Evolutionary conservation across 2,329 filamentous ascomycete genomes (phyloP).

Genomic region (Diaporthe helianthi): DNA sequence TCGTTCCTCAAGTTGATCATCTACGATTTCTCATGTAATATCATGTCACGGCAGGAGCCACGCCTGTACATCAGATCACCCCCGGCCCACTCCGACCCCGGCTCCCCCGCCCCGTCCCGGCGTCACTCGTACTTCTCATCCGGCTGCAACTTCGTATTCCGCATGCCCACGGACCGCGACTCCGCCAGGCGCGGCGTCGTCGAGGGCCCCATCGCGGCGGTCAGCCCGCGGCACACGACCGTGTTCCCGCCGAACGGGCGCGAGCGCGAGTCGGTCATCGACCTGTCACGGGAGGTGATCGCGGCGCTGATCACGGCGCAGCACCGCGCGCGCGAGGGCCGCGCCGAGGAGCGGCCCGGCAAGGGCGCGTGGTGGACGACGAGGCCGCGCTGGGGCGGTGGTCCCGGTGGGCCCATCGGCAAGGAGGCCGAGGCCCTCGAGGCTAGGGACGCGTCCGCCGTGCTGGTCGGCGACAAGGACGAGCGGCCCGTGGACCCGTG

Average conservation of each 20-base stretch:
- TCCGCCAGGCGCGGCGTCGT: constrained; percentile 65
- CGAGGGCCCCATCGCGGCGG: constrained; percentile 67
- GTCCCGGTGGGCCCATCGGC: constrained; percentile 67
- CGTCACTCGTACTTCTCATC: constrained; percentile 65
- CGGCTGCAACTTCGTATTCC: constrained; percentile 65
- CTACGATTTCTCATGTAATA: constrained; percentile 71
- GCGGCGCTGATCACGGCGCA: constrained; percentile 69
- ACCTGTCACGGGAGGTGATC: constrained; percentile 67
- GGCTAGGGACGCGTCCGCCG: constrained; percentile 45
- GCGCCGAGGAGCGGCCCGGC: constrained; percentile 62
- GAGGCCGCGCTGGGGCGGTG: constrained; percentile 68
- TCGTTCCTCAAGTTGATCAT: constrained; percentile 70
- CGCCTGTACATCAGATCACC: constrained; percentile 60
- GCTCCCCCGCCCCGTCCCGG: constrained; percentile 34
- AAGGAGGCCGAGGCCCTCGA: constrained; percentile 57
- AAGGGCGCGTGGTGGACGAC: constrained; percentile 68
- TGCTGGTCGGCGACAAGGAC: constrained; percentile 55
- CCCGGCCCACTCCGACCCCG: constrained; percentile 39
- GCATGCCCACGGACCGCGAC: constrained; percentile 65
- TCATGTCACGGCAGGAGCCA: constrained; percentile 64
- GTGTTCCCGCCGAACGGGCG: constrained; percentile 52
- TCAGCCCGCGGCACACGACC: constrained; percentile 64
- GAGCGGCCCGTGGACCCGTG: constrained; percentile 36
- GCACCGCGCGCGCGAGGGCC: constrained; percentile 66
- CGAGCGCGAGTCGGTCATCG: constrained; percentile 65